Evolutionary conservation across 805 yeast genomes (phyloP).

Genomic region (Nakazawaea ernobii): DNA sequence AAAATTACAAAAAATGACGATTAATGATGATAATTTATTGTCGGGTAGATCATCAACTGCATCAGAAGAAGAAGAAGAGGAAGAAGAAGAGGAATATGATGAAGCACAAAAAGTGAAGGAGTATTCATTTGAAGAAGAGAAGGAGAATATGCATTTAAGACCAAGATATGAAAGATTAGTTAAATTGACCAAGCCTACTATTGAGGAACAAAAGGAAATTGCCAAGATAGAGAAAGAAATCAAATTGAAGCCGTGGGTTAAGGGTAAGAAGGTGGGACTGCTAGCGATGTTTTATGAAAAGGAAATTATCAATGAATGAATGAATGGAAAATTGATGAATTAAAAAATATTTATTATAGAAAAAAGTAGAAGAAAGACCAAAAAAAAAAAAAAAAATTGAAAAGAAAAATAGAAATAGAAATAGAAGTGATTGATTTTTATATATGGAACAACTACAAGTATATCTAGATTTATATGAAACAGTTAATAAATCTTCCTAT

Average conservation of each 20-base stretch:
- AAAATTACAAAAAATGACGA: conserved; percentile 1
- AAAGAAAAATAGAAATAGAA: neutral
- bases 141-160: neutral
- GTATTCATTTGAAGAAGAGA: neutral
- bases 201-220: neutral
- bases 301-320: conserved; percentile 16
- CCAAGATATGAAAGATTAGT: conserved; percentile 7
- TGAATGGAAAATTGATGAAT: too few species aligned
- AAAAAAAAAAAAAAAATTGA: neutral
- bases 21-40: neutral
- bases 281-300: conserved; percentile 47
- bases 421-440: too few species aligned
- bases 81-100: neutral
- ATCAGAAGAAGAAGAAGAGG: neutral
- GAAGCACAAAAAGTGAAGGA: neutral
- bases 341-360: neutral
- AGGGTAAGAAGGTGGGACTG: conserved; percentile 50
- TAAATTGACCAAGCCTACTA: conserved; percentile 4
- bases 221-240: conserved; percentile 2
- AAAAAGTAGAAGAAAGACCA: neutral
- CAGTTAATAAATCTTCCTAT: conserved; percentile 3
- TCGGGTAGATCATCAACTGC: neutral
- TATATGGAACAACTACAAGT: too few species aligned
- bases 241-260: conserved; percentile 22
- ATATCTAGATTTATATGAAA: neutral